Conservation (phyloP, 1,284 basidiomycete species). For the Moniliella sp. region DNA sequence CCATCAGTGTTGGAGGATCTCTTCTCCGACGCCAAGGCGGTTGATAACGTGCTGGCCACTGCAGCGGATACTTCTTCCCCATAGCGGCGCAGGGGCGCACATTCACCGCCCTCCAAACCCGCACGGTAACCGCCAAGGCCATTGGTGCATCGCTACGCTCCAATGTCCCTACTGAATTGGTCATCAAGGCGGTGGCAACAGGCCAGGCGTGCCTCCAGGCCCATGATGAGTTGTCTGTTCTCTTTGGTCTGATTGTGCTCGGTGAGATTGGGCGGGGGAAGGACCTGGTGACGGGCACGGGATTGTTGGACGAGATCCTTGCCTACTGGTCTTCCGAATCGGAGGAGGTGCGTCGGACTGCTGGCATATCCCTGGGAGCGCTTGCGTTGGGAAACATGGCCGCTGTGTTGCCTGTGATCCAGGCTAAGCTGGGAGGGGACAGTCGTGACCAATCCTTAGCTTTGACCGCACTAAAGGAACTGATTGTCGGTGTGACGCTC, state of each 20-base stretch:
- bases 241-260: conserved; percentile 14
- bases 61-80: too few species aligned
- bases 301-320: conserved; percentile 10
- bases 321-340: conserved; percentile 8
- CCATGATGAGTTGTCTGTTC: too few species aligned
- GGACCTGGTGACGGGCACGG: conserved; percentile 8
- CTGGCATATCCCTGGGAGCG: conserved; percentile 45
- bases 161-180: too few species aligned
- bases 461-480: conserved; percentile 80
- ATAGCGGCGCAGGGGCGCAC: background rate
- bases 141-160: conserved; percentile 12
- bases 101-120: conserved; percentile 8
- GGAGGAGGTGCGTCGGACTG: conserved; percentile 20
- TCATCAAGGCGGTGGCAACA: too few species aligned
- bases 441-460: conserved; percentile 53
- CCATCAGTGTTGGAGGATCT: conserved; percentile 1
- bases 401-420: conserved; percentile 61
- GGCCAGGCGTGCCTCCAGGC: too few species aligned
- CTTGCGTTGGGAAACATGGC: conserved; percentile 75
- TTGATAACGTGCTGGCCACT: too few species aligned
- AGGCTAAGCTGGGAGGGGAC: conserved; percentile 50
- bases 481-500: conserved; percentile 86
- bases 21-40: conserved; percentile 3
- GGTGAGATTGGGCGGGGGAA: conserved; percentile 19
- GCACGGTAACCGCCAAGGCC: conserved; percentile 16